phyloP scores from a whole-genome alignment of 1,139 yeast genomes.

The Yamadazyma buinensis region DNA sequence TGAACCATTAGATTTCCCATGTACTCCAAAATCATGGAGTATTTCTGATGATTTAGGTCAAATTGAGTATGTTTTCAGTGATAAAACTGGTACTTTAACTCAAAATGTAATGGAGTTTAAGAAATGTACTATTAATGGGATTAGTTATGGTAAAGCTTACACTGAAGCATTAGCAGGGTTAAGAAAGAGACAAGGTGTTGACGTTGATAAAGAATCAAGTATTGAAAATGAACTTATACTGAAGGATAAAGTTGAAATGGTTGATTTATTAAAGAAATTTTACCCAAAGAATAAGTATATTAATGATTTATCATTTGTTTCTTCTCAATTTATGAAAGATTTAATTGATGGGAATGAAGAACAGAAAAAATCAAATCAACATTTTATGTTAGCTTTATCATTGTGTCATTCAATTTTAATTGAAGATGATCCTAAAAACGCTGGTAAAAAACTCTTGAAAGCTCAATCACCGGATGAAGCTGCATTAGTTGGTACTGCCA shows the following conservation, averaged over 20 bases:
- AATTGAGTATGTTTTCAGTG: conserved; percentile 58
- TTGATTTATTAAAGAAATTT: conserved; percentile 42
- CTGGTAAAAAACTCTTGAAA: conserved; percentile 37
- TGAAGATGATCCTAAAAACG: conserved; percentile 38
- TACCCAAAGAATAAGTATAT: conserved; percentile 37
- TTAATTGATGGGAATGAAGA: conserved; percentile 26
- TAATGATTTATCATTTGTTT: conserved; percentile 64
- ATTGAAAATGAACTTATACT: conserved; percentile 47
- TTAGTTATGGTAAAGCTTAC: conserved; percentile 55
- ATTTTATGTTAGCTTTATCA: conserved; percentile 84
- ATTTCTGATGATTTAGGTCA: conserved; percentile 66
- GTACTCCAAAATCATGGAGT: conserved; percentile 61
- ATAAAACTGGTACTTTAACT: conserved; percentile 59
- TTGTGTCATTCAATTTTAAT: conserved; percentile 63
- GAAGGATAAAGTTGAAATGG: conserved; percentile 64
- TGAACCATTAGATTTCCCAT: conserved; percentile 50
- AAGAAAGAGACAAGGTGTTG: conserved; percentile 52
- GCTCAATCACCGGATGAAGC: conserved; percentile 69
- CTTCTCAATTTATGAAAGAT: conserved; percentile 52
- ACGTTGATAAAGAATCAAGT: conserved; percentile 45
- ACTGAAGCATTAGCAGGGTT: conserved; percentile 61
- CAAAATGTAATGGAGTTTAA: conserved; percentile 61
- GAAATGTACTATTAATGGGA: conserved; percentile 54
- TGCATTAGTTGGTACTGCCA: conserved; percentile 59
- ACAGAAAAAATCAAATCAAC: conserved; percentile 65